phyloP scores from a whole-genome alignment of 352 stramenopile genomes.

The Ochromonadaceae sp. region DNA sequence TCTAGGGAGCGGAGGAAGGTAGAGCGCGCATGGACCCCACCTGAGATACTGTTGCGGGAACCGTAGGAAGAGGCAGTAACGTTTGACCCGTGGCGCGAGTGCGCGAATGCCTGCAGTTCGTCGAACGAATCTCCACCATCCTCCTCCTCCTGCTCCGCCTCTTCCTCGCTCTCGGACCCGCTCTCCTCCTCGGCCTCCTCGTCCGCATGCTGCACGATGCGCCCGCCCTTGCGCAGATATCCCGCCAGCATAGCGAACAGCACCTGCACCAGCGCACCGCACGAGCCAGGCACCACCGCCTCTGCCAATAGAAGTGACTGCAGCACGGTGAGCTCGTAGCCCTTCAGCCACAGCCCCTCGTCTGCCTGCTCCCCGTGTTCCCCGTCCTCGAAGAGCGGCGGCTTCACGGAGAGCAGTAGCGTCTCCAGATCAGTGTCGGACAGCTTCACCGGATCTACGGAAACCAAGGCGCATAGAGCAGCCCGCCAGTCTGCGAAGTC shows the following conservation, averaged over 20 bases:
- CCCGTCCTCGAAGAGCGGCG: not conserved
- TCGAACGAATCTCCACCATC: slow-evolving; percentile 3
- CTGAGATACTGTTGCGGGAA: no score
- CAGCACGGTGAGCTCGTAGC: not conserved
- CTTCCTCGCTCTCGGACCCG: not conserved
- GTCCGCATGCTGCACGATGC: not conserved
- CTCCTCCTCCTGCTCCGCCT: not conserved
- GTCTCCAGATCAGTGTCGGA: not conserved
- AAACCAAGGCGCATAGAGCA: not conserved
- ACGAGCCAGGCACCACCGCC: not conserved
- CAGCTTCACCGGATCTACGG: not conserved
- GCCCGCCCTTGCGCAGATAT: not conserved
- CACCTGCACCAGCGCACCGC: not conserved
- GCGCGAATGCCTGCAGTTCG: no score
- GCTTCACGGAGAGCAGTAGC: not conserved
- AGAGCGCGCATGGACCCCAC: no score
- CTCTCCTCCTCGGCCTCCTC: not conserved
- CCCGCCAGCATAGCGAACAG: not conserved
- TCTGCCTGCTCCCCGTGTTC: not conserved
- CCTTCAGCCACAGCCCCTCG: not conserved
- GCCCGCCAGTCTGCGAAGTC: slow-evolving; percentile 4
- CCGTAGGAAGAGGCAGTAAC: no score
- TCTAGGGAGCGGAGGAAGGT: no score
- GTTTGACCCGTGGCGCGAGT: no score
- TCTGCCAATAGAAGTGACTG: slow-evolving; percentile 4